Conservation (phyloP, 2,329 filamentous ascomycete species). For the Tolypocladium pustulatum region DNA sequence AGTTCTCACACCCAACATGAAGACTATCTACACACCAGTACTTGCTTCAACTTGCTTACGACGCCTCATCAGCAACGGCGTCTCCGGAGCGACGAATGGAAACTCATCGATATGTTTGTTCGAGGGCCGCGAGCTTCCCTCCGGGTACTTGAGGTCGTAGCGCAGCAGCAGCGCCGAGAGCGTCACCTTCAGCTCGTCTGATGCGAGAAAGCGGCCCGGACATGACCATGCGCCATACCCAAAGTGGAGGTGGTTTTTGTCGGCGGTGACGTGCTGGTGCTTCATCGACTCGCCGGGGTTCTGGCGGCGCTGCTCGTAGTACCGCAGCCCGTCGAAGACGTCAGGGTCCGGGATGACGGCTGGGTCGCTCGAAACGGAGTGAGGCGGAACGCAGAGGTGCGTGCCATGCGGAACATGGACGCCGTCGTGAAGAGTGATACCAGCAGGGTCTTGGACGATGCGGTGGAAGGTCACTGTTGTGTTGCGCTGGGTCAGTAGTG, state of each 20-base stretch:
- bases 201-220: conserved; percentile 7
- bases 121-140: neutral
- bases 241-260: conserved; percentile 7
- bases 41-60: neutral
- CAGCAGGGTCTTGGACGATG: conserved; percentile 3
- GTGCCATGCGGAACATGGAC: conserved; percentile 3
- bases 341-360: neutral
- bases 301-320: conserved; percentile 2
- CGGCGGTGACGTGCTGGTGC: conserved; percentile 7
- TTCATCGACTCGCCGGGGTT: neutral
- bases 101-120: conserved; percentile 5
- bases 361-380: conserved; percentile 2
- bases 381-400: conserved; percentile 3
- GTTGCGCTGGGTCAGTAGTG: neutral
- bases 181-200: conserved; percentile 6
- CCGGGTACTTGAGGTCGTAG: conserved; percentile 3
- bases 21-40: neutral
- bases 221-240: conserved; percentile 6
- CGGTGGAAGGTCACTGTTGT: conserved; percentile 5
- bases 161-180: conserved; percentile 3
- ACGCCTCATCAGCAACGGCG: conserved; percentile 3
- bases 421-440: conserved; percentile 6
- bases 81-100: conserved; percentile 1
- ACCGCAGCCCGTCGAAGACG: conserved; percentile 5
- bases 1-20: too few species aligned